Percentiles rank a stretch among this genome's conserved stretches.
Conservation (phyloP, 2,329 filamentous ascomycete genomes). For the Rachicladosporium sp. region DNA sequence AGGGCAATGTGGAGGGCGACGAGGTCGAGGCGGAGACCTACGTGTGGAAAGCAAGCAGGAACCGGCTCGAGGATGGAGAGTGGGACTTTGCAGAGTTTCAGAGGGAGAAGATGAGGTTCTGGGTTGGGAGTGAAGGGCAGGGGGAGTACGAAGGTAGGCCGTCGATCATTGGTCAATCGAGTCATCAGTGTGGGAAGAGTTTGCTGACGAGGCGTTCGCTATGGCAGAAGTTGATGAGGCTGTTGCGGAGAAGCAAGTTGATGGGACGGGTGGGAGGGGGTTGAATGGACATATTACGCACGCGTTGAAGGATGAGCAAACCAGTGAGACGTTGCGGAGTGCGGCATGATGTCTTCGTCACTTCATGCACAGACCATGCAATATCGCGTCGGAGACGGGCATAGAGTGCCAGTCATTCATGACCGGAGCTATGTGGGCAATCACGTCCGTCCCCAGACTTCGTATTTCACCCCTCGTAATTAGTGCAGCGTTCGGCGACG, state of each 20-base stretch:
- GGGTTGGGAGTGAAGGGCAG: slow-evolving; percentile 40
- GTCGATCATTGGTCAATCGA: slow-evolving; percentile 17
- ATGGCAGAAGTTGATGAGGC: slow-evolving; percentile 33
- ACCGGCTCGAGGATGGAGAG: slow-evolving; percentile 55
- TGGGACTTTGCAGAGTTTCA: slow-evolving; percentile 86
- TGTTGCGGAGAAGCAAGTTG: slow-evolving; percentile 23
- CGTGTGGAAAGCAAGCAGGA: slow-evolving; percentile 38
- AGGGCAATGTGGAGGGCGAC: slow-evolving; percentile 25
- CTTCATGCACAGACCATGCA: no score
- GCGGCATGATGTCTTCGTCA: slow-evolving; percentile 18
- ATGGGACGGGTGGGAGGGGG: slow-evolving; percentile 35
- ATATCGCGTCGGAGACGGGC: no score
- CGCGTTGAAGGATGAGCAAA: slow-evolving; percentile 22
- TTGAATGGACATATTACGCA: slow-evolving; percentile 29
- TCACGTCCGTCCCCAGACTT: no score
- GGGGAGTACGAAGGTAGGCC: slow-evolving; percentile 33
- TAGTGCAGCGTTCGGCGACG: no score
- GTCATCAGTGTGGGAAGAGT: not conserved
- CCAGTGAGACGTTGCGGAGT: slow-evolving; percentile 17
- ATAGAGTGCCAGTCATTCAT: no score
- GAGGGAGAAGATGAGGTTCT: slow-evolving; percentile 55
- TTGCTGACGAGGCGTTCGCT: slow-evolving; percentile 4
- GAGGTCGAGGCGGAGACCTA: slow-evolving; percentile 35
- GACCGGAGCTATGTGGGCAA: no score
- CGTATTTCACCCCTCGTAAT: no score